Base-by-base conservation (phyloP, 2,329 filamentous ascomycete genomes). In the Cryphonectria nitschkei region DNA sequence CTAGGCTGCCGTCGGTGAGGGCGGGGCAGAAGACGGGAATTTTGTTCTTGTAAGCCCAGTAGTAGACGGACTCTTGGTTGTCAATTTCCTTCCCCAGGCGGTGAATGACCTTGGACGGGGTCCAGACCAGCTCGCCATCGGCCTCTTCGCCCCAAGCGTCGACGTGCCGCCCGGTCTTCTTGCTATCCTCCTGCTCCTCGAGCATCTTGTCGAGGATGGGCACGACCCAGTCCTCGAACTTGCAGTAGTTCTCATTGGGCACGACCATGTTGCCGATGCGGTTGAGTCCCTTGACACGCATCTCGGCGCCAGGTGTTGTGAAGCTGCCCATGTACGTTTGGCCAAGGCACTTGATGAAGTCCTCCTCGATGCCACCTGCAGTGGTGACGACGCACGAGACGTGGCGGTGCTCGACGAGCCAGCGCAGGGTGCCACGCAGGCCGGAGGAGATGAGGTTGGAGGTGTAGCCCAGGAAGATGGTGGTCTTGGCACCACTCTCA, bases 11-110 rank as follows among this genome's bases (percentile, higher is more conserved):
- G 78, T 99, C 96, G 0, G 96, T 99, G 76, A 99, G 84, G 7
- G 96, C 96, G 0, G 96, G 96, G 78, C 95, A 98, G 84, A 99
- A 99, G 22, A 99, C 92, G 0, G 96, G 96, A 70, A 99, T 98
- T 80, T 96, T 86, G 82, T 99, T 98, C 83, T 95, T 96, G 84
- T 92, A 97, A 0, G 95, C 95, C 96, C 96, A 99, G 84, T 98
- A 98, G 80, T 95, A 96, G 32, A 98, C 94, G 0, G 93, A 97
- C 22, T 90, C 86, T 81, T 97, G 93, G 80, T 98, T 89, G 81
- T 97, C 93, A 82, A 99, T 98, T 81, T 98, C 96, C 79, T 92
- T 93, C 63, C 96, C 96, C 1, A 99, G 87, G 0, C 96, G 89
- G 77, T 92, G 89, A 78, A 98, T 98, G 65, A 99, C 88, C 78